These are phyloP conservation scores for Psilocybe cyanescens DNA, from an alignment of 768 basidiomycete species.

Conservation along the genomic window DNA sequence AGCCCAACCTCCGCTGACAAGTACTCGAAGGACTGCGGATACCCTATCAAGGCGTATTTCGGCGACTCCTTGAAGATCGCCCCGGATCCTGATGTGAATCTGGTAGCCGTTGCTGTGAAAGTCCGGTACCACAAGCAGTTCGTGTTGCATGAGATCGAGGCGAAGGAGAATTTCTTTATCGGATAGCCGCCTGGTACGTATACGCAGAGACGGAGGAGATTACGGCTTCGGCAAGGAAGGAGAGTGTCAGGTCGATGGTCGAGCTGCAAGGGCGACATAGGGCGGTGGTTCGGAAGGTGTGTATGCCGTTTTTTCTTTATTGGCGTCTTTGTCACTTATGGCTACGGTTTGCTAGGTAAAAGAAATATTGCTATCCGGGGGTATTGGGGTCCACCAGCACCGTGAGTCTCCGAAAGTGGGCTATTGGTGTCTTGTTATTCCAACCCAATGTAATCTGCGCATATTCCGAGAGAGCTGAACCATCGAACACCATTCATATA, in stretches of 20 bases:
- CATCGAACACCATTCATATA: constrained; percentile 4
- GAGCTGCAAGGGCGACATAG: constrained; percentile 36
- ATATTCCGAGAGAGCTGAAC: constrained; percentile 4
- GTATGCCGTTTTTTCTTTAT: background rate
- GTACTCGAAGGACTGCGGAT: constrained; percentile 26
- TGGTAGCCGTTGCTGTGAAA: constrained; percentile 38
- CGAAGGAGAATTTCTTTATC: constrained; percentile 40
- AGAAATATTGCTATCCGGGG: constrained; percentile 30
- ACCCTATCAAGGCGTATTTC: constrained; percentile 35
- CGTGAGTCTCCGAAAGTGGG: constrained; percentile 10
- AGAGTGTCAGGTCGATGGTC: constrained; percentile 32
- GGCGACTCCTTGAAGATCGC: constrained; percentile 33
- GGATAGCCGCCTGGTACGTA: constrained; percentile 40
- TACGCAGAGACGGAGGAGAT: constrained; percentile 34
- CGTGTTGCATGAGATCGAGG: constrained; percentile 33
- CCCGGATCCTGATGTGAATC: constrained; percentile 36
- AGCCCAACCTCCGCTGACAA: constrained; percentile 31
- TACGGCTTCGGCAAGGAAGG: constrained; percentile 30
- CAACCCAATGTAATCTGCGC: background rate
- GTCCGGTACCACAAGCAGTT: constrained; percentile 29
- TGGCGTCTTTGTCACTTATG: background rate
- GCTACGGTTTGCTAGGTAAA: constrained; percentile 21
- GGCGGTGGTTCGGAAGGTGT: constrained; percentile 30
- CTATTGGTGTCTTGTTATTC: no score
- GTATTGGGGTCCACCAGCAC: constrained; percentile 33